A percentile compares a stretch with the other conserved stretches of the same genome.
These are phyloP conservation scores for Yamadazyma taylorii DNA, from an alignment of 1,139 yeast species.

Conservation along the genomic window DNA sequence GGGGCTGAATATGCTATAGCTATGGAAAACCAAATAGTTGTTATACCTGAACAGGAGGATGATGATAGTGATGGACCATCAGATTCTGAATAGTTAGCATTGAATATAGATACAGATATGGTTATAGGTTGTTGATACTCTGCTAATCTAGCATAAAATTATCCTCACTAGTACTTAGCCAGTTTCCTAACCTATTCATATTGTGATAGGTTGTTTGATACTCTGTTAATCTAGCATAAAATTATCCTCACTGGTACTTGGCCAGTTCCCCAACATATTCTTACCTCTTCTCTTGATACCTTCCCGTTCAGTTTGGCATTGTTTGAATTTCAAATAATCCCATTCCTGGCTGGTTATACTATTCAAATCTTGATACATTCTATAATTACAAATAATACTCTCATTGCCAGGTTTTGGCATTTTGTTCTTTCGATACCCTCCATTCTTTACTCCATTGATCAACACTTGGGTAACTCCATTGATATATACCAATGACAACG, in stretches of 20 bases:
- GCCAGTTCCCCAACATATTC: slow-evolving; percentile 31
- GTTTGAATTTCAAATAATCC: slow-evolving; percentile 31
- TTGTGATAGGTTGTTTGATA: too few species aligned
- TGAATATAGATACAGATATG: neutral
- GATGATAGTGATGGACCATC: slow-evolving; percentile 34
- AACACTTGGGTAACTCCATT: slow-evolving; percentile 40
- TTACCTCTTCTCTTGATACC: slow-evolving; percentile 23
- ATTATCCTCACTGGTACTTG: slow-evolving; percentile 31
- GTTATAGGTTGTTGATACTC: too few species aligned
- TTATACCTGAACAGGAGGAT: slow-evolving; percentile 18
- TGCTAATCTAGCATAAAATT: slow-evolving; percentile 23
- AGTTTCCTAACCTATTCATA: too few species aligned
- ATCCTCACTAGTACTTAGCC: slow-evolving; percentile 32
- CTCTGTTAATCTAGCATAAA: slow-evolving; percentile 19
- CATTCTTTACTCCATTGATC: slow-evolving; percentile 55
- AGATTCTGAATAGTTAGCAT: slow-evolving; percentile 17
- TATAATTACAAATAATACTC: slow-evolving; percentile 36
- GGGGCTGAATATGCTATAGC: slow-evolving; percentile 77
- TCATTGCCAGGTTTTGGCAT: slow-evolving; percentile 49
- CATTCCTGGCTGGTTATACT: slow-evolving; percentile 6
- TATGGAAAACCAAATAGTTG: slow-evolving; percentile 34
- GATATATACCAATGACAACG: slow-evolving; percentile 35
- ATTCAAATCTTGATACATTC: slow-evolving; percentile 20
- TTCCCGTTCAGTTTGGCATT: slow-evolving; percentile 22
- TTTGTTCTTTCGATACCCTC: slow-evolving; percentile 44